Base-by-base conservation (phyloP, 2,329 filamentous ascomycete species). In the Verticillium nubilum region DNA sequence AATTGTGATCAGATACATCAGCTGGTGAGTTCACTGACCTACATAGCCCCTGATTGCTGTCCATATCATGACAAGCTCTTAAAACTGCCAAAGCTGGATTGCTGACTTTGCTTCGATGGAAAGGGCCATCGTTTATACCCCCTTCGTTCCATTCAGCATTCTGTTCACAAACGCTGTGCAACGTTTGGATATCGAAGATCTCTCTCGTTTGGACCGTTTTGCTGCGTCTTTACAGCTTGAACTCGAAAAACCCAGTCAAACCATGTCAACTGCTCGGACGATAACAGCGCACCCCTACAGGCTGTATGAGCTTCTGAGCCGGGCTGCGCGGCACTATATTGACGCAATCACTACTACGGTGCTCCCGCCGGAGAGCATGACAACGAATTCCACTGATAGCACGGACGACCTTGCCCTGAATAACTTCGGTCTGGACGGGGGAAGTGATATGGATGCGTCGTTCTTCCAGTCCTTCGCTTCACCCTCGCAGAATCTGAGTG, bases 91-190 rank as follows among this genome's bases (percentile, higher is more conserved):
- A 10, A 33, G 10, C 31, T 37, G 12, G 3, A 37, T 37, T 15
- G 15, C 33, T 37, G 17, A 37, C 13, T 15, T 2, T 54, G 50
- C 26, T 17, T 37, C 4, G 6, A 17, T 2, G 33, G 26, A 57
- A 27, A 76, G 74, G 73, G 67, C 69, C 1, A 65, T 76, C 3
- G 54, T 75, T 1, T 67, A 74, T 19, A 67, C 62, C 1, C 73
- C 74, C 3, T 76, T 76, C 59, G 69, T 73, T 1, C 68, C 74
- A 2, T 76, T 75, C 56, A 75, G 67, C 53, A 72, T 76, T 4
- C 47, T 76, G 0, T 72, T 76, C 55, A 69, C 67, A 0, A 67
- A 67, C 7, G 66, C 66, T 4, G 63, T 75, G 27, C 66, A 71
- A 58, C 61, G 63, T 25, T 61, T 62, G 5, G 66, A 71, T 52